A percentile compares a stretch with the other conserved stretches of the same genome.
These are phyloP conservation scores for Myxozyma udenii DNA, from an alignment of 805 yeast genomes.

Conservation along the genomic window DNA sequence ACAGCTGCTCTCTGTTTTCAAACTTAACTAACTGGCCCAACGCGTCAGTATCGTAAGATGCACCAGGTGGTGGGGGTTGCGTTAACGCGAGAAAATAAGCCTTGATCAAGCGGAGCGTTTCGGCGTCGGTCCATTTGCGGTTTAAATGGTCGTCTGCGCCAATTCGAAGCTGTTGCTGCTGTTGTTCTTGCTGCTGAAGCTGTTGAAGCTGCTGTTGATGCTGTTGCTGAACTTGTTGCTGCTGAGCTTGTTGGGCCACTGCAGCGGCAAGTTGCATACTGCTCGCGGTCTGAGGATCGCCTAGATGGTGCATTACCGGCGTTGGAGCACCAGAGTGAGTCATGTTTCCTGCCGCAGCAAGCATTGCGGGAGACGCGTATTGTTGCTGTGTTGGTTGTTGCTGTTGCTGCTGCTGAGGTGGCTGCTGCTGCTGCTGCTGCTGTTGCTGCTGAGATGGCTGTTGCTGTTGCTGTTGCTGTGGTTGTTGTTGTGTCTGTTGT, in stretches of 20 bases:
- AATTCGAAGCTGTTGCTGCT: neutral
- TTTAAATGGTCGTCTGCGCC: conserved; percentile 18
- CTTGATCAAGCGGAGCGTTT: conserved; percentile 17
- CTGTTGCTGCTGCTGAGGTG: conserved; percentile 2
- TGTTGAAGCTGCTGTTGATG: neutral
- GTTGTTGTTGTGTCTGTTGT: conserved; percentile 2
- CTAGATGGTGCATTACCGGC: neutral
- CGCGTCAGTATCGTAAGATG: conserved; percentile 14
- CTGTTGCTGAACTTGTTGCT: neutral
- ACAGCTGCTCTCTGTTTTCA: conserved; percentile 24
- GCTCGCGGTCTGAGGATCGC: neutral
- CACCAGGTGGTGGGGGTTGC: conserved; percentile 22
- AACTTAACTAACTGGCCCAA: conserved; percentile 13
- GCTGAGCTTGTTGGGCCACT: neutral
- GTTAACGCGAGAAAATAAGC: conserved; percentile 22
- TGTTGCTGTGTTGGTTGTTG: conserved; percentile 6
- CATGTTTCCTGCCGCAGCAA: neutral
- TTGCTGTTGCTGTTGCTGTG: conserved; percentile 5
- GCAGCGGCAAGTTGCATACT: neutral
- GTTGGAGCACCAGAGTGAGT: neutral
- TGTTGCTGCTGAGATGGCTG: neutral
- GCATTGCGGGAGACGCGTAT: neutral
- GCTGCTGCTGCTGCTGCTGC: conserved; percentile 7
- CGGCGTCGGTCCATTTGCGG: conserved; percentile 26
- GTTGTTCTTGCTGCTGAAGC: neutral